Evolutionary conservation across 805 yeast species (phyloP).

Genomic region (Ogataea pignaliae): DNA sequence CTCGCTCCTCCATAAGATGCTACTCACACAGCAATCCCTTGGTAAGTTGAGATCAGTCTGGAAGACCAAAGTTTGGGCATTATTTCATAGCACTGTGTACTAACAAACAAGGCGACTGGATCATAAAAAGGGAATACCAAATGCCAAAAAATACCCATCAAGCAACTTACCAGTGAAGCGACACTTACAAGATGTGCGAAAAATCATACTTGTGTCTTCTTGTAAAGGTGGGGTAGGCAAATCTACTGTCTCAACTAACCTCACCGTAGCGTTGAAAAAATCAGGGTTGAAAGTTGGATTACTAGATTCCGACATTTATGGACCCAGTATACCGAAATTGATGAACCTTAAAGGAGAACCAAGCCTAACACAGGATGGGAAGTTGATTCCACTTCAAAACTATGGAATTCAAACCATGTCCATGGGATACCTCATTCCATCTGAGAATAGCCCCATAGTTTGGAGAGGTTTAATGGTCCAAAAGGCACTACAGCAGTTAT

Average conservation of each 20-base stretch:
- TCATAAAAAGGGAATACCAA: conserved; percentile 39
- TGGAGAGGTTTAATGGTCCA: conserved; percentile 88
- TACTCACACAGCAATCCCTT: conserved; percentile 46
- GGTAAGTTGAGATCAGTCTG: conserved; percentile 33
- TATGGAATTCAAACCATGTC: conserved; percentile 84
- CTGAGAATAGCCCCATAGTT: conserved; percentile 64
- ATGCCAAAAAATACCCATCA: conserved; percentile 37
- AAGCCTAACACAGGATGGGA: conserved; percentile 44
- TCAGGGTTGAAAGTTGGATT: conserved; percentile 59
- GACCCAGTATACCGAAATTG: conserved; percentile 76
- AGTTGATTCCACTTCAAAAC: conserved; percentile 61
- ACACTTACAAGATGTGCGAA: conserved; percentile 55
- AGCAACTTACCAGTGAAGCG: conserved; percentile 47
- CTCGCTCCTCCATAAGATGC: not conserved
- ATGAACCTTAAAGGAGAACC: conserved; percentile 71
- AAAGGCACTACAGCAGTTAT: conserved; percentile 80
- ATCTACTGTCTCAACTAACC: conserved; percentile 66
- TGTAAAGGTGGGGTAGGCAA: conserved; percentile 85
- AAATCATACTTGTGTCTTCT: conserved; percentile 62
- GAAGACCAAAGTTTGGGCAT: too few species aligned
- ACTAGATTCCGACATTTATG: conserved; percentile 78
- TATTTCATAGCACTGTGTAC: not conserved
- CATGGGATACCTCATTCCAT: conserved; percentile 74
- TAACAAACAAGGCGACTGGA: not conserved
- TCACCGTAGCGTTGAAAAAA: conserved; percentile 57